Evolutionary conservation across 2,329 filamentous ascomycete genomes (phyloP), one percentile per base, ranked within the genome.

Genomic region (Hypomyces perniciosus): DNA sequence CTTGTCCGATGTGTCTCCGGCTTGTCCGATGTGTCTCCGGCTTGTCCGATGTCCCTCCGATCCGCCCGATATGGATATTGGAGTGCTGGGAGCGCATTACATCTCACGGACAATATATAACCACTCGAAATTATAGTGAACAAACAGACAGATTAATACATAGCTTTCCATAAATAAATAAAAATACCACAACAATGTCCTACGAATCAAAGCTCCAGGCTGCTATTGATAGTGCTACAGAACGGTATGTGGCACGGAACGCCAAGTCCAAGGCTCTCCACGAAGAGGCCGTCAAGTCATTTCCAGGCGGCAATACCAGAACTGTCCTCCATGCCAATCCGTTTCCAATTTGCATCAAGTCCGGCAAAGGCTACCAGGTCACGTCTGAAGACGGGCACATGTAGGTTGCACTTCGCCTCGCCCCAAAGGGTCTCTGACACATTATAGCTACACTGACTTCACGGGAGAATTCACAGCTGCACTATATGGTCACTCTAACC

Each of bases 401-500:
- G 61, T 68, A 59, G 44, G 63, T 59, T 6, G 5, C 4, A 7
- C 6, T 8, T 5, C 12, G 1, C 38, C 10, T 12, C 35, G 4
- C 6, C 8, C 13, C 27, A 48, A 34, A 33, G 8, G 10, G 8
- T 10, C 9, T 41, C 26, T 49, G 10, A 44, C 12, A n/a, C 2
- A 4, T 28, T 6, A 8, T 26, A 73, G 69, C 40, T 85, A 84
- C 60, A 68, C 75, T 10, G 83, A 88, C 58, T 70, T 87, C 6
- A 69, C 83, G 1, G 77, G 78, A 33, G 84, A 87, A 62, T 80
- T 80, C 59, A 81, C 80, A 0, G 84, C 84, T 1, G 82, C 79
- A 2, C 70, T 88, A 9, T 86, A 80, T 59, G 84, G 84, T 0
- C 84, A 88, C 65, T 83, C 79, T 1, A 72, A 85, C 48, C 75